Conservation (phyloP, 306 rosid genomes). For the Cajanus cajan region DNA sequence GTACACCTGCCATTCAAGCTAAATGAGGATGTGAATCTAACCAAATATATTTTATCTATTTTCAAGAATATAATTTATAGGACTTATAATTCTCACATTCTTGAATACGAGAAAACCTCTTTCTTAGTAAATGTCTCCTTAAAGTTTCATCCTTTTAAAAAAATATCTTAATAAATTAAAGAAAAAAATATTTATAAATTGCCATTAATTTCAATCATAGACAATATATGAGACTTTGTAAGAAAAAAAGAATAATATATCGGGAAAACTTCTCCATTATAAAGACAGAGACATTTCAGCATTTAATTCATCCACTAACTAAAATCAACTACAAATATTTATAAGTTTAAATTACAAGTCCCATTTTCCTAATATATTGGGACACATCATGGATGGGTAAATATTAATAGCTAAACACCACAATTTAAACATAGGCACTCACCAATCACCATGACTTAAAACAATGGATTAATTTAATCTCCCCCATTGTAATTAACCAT, state of each 20-base stretch:
- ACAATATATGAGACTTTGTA: too few relatives aligned
- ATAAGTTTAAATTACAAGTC: conserved; percentile 41
- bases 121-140: too few relatives aligned
- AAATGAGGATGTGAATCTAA: too few relatives aligned
- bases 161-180: too few relatives aligned
- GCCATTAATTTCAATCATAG: too few relatives aligned
- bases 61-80: too few relatives aligned
- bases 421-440: neutral
- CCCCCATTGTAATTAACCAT: neutral
- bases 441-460: conserved; percentile 17
- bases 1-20: too few relatives aligned
- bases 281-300: neutral
- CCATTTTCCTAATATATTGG: conserved; percentile 46
- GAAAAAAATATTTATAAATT: too few relatives aligned
- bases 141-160: too few relatives aligned
- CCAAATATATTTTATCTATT: too few relatives aligned
- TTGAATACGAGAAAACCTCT: too few relatives aligned
- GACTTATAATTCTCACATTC: too few relatives aligned
- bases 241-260: neutral
- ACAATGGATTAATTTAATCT: conserved; percentile 4
- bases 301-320: conserved; percentile 25
- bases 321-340: conserved; percentile 41
- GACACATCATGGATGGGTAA: conserved; percentile 34
- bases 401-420: conserved; percentile 24
- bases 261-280: neutral